Base-by-base conservation (phyloP, 2,329 filamentous ascomycete genomes). In the Diaporthe vexans region DNA sequence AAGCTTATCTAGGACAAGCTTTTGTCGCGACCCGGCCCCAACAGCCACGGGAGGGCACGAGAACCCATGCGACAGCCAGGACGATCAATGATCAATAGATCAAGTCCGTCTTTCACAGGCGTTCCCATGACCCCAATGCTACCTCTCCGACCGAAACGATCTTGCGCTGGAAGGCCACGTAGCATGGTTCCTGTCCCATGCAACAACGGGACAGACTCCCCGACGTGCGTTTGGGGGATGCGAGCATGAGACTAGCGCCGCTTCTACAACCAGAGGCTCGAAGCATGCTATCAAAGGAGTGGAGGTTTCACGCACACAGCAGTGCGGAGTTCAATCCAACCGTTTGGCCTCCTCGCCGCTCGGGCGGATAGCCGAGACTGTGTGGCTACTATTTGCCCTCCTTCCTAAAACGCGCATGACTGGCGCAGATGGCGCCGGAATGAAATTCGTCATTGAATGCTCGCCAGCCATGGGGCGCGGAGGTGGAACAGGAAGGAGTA, bases 1-100 rank as follows among this genome's bases (percentile, higher is more conserved):
- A 54, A 68, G 63, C 63, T 68, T 68, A 68, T 68, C 63, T 40
- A 1, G 46, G 48, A 68, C 63, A 68, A 68, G 63, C 63, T 54
- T 68, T 54, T 54, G 46, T 67, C 21, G 33, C 48, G 59, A 68
- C 8, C 48, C 33, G n/a, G 8, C 21, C 52, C 33, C n/a, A 40
- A 13, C 37, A 21, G 63, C 29, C 48, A 24, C 37, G 61, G 43
- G 43, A 43, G 26, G 26, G 43, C 11, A 17, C 43, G 26, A 48
- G n/a, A 6, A 21, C 24, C 59, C 13, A 29, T n/a, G 43, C 37
- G 40, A 35, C 19, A 29, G 17, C 43, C 26, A 51, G 9, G 33
- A 35, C 21, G 11, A 35, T 35, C 19, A 26, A 51, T 11, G 29
- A 51, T 21, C 24, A 6, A n/a, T 33, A n/a, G 40, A 67, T 21